Evolutionary conservation across 2,329 filamentous ascomycete genomes (phyloP).

Genomic region (Hypoxylon sp.): DNA sequence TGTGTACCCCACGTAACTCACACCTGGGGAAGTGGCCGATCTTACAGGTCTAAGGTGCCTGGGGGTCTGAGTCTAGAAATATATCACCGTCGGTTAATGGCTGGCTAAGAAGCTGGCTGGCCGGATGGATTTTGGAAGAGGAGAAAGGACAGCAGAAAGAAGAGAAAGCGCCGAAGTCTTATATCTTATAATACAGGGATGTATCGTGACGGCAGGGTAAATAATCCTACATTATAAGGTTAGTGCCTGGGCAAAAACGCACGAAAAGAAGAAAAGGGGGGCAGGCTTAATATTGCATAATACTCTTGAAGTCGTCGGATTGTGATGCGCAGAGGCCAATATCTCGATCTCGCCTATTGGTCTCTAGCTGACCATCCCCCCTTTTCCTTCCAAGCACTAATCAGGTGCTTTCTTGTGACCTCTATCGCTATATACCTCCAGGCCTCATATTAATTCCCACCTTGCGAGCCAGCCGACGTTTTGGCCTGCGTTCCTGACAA

Average conservation of each 20-base stretch:
- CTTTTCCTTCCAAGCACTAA: not conserved
- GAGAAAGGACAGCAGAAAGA: too few relatives aligned
- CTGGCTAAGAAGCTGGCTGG: not conserved
- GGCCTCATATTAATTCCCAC: constrained; percentile 71
- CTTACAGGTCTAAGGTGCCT: not conserved
- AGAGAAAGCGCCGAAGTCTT: too few relatives aligned
- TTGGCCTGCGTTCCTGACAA: constrained; percentile 84
- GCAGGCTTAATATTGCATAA: not conserved
- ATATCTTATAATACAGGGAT: not conserved
- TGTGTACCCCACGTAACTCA: not conserved
- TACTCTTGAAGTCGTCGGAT: not conserved
- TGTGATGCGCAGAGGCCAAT: too few relatives aligned
- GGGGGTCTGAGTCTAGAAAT: too few relatives aligned
- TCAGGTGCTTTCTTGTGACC: not conserved
- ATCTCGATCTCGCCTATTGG: not conserved
- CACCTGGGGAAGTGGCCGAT: not conserved
- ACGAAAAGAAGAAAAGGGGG: not conserved
- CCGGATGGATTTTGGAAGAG: not conserved
- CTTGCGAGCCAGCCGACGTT: constrained; percentile 77
- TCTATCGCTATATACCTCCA: not conserved
- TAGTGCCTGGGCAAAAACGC: not conserved
- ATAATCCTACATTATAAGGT: not conserved
- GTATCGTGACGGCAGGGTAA: not conserved
- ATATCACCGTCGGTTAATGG: not conserved
- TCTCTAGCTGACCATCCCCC: not conserved